phyloP scores from a whole-genome alignment of 2,329 filamentous ascomycete genomes.

The Aspergillus nomiae region DNA sequence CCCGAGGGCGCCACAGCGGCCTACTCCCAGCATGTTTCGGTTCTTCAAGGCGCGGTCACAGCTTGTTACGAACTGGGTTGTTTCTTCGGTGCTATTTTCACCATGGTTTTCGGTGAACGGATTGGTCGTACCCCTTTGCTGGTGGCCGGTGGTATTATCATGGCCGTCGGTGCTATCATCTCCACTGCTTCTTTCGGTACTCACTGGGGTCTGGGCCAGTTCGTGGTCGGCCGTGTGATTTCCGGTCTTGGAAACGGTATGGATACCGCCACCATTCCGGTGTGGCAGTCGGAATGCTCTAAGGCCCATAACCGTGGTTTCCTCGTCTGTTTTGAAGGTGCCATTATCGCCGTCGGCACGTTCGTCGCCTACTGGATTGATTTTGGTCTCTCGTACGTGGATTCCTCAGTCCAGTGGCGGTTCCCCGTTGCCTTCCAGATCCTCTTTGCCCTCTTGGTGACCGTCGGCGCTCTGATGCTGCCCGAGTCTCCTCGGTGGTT shows the following conservation, averaged over 20 bases:
- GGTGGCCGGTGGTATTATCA: slow-evolving; percentile 57
- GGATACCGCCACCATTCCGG: slow-evolving; percentile 43
- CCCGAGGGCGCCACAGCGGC: not conserved
- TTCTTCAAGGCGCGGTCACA: slow-evolving; percentile 54
- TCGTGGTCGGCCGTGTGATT: slow-evolving; percentile 41
- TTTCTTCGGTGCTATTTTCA: slow-evolving; percentile 37
- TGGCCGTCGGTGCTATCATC: slow-evolving; percentile 36
- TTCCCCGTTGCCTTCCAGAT: slow-evolving; percentile 52
- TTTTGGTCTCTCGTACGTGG: slow-evolving; percentile 37
- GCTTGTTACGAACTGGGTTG: slow-evolving; percentile 56
- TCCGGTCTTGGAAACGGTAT: slow-evolving; percentile 43
- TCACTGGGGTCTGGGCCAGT: slow-evolving; percentile 40
- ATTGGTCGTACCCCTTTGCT: slow-evolving; percentile 45
- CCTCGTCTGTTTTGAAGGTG: slow-evolving; percentile 38
- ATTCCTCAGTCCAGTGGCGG: slow-evolving; percentile 42
- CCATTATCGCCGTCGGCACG: slow-evolving; percentile 35
- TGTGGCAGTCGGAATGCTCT: slow-evolving; percentile 43
- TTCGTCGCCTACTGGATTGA: slow-evolving; percentile 39
- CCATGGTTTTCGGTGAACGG: slow-evolving; percentile 29
- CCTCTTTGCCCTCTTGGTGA: slow-evolving; percentile 38
- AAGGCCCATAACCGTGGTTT: slow-evolving; percentile 36
- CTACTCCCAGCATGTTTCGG: slow-evolving; percentile 29
- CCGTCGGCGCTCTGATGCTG: slow-evolving; percentile 30
- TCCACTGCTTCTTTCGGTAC: slow-evolving; percentile 24
- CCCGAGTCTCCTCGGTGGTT: slow-evolving; percentile 60